These are phyloP conservation scores for Strobilomyces dryophilus DNA, from an alignment of 768 basidiomycete genomes.

Conservation along the genomic window DNA sequence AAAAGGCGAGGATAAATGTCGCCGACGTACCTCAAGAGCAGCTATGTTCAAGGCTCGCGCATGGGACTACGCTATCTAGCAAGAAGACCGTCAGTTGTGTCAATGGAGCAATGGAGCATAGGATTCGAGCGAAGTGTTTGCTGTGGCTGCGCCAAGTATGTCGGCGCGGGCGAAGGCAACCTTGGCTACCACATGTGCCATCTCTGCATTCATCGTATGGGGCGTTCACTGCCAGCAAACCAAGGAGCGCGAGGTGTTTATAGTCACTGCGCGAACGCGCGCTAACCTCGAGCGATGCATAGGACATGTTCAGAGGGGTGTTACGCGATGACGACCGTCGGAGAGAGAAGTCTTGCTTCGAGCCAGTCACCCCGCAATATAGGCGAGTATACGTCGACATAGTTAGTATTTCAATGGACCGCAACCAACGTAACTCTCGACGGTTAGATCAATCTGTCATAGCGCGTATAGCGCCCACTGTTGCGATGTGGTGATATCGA, in stretches of 20 bases:
- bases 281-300: constrained; percentile 9
- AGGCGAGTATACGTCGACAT: background rate
- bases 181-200: constrained; percentile 57
- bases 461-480: constrained; percentile 12
- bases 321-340: constrained; percentile 83
- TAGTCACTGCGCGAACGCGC: background rate
- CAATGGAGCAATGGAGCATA: no score
- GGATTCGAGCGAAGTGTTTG: constrained; percentile 34
- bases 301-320: constrained; percentile 93
- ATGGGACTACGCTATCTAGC: constrained; percentile 13
- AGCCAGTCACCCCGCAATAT: background rate
- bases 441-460: background rate
- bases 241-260: constrained; percentile 69
- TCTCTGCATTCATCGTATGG: constrained; percentile 75
- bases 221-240: constrained; percentile 86
- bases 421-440: background rate
- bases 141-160: constrained; percentile 36
- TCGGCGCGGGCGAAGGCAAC: constrained; percentile 73
- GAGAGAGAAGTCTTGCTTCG: constrained; percentile 49
- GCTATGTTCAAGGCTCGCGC: constrained; percentile 34
- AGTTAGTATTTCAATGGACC: constrained; percentile 4
- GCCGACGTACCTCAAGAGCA: constrained; percentile 36
- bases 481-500: constrained; percentile 11
- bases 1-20: background rate
- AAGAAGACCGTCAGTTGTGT: background rate